phyloP scores from a whole-genome alignment of 108 stramenopile species.

The Nannochloropsis gaditana region DNA sequence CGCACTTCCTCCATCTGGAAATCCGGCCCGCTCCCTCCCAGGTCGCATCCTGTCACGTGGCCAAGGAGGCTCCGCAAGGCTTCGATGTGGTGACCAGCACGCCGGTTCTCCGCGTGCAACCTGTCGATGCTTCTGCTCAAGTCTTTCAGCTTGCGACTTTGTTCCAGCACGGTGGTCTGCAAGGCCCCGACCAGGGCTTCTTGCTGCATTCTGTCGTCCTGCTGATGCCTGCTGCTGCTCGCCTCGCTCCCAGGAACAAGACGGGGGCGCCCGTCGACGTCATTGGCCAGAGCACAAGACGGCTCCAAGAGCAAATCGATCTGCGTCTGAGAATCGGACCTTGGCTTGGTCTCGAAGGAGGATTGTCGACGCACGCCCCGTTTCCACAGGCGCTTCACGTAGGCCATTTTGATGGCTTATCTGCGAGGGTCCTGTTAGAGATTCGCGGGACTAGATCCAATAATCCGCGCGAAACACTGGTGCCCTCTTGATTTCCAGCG shows the following conservation, averaged over 20 bases:
- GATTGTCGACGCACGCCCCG: slow-evolving; percentile 11
- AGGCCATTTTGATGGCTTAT: background rate
- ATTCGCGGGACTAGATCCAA: too few relatives aligned
- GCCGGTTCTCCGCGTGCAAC: background rate
- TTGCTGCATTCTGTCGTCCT: background rate
- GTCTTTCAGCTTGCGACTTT: slow-evolving; percentile 4
- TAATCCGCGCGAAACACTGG: too few relatives aligned
- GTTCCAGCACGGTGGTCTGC: slow-evolving; percentile 7
- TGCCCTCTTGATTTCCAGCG: too few relatives aligned
- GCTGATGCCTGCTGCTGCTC: background rate
- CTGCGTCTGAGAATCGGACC: background rate
- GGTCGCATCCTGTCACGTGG: background rate
- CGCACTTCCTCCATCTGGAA: background rate
- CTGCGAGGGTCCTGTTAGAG: too few relatives aligned
- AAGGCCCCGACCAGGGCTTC: background rate
- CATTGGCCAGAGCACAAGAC: background rate
- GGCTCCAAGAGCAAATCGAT: background rate
- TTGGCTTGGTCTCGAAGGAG: background rate
- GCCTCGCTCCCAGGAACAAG: slow-evolving; percentile 3
- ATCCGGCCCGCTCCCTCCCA: background rate
- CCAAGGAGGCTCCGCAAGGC: background rate
- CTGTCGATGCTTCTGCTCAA: background rate
- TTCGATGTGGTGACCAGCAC: background rate
- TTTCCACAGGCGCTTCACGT: background rate
- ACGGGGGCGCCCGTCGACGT: background rate